A percentile compares a stretch with the other conserved stretches of the same genome.
Conservation (phyloP, 208 protist species). For the Crithidia mellificae region DNA sequence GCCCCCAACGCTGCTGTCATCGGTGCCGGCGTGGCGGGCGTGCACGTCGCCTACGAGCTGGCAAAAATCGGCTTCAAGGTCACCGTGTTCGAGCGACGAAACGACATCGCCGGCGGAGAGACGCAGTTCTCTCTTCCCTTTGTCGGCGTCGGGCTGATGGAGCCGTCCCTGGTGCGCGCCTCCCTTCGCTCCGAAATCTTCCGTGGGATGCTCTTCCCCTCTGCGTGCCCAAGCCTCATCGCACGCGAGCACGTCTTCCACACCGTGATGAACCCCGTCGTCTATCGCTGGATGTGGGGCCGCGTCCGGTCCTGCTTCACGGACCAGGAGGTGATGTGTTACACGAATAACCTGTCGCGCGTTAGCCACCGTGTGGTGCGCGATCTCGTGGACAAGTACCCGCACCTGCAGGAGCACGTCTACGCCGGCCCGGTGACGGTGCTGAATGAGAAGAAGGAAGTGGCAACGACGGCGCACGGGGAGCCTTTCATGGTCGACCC, state of each 20-base stretch:
- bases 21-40: slow-evolving; percentile 79
- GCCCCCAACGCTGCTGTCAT: slow-evolving; percentile 74
- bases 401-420: slow-evolving; percentile 58
- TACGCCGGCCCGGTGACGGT: slow-evolving; percentile 25
- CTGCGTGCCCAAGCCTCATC: slow-evolving; percentile 55
- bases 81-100: slow-evolving; percentile 73
- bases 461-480: slow-evolving; percentile 48
- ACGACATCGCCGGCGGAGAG: slow-evolving; percentile 45
- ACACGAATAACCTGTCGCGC: slow-evolving; percentile 75
- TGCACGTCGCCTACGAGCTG: slow-evolving; percentile 87
- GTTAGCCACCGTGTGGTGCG: slow-evolving; percentile 65
- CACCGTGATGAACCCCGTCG: slow-evolving; percentile 51
- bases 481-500: slow-evolving; percentile 71
- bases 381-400: slow-evolving; percentile 53
- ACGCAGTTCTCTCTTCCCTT: slow-evolving; percentile 72
- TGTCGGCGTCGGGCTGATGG: slow-evolving; percentile 72
- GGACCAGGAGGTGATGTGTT: slow-evolving; percentile 56
- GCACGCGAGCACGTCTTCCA: slow-evolving; percentile 56
- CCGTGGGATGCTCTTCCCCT: slow-evolving; percentile 42
- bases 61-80: slow-evolving; percentile 80
- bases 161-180: slow-evolving; percentile 52
- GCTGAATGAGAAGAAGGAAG: slow-evolving; percentile 21
- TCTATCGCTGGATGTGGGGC: slow-evolving; percentile 75
- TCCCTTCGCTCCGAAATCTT: slow-evolving; percentile 45
- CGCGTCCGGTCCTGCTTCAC: slow-evolving; percentile 47